Evolutionary conservation across 2,329 filamentous ascomycete genomes (phyloP).

Genomic region (Alternaria arborescens): DNA sequence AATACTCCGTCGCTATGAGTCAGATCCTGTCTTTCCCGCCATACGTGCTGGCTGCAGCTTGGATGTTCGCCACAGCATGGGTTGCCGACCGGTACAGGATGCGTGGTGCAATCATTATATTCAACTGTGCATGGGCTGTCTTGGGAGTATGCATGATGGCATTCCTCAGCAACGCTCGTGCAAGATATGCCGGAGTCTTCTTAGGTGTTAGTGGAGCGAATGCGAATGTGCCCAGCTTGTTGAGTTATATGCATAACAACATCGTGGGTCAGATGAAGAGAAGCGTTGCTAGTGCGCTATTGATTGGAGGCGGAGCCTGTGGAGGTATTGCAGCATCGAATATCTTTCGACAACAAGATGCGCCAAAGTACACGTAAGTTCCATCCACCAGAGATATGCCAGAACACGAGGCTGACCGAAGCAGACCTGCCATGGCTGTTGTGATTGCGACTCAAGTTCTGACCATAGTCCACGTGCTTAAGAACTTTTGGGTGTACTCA

Average conservation of each 20-base stretch:
- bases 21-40: slow-evolving; percentile 60
- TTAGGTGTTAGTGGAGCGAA: slow-evolving; percentile 28
- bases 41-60: slow-evolving; percentile 65
- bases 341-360: slow-evolving; percentile 32
- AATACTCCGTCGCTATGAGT: slow-evolving; percentile 54
- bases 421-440: slow-evolving; percentile 22
- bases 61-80: slow-evolving; percentile 61
- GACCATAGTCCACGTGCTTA: slow-evolving; percentile 20
- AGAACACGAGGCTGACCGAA: background rate
- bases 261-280: slow-evolving; percentile 36
- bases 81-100: slow-evolving; percentile 49
- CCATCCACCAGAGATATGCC: background rate
- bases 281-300: slow-evolving; percentile 33
- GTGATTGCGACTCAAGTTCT: slow-evolving; percentile 30
- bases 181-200: slow-evolving; percentile 29
- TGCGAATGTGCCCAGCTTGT: slow-evolving; percentile 25
- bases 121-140: slow-evolving; percentile 64
- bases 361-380: slow-evolving; percentile 25
- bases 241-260: slow-evolving; percentile 40
- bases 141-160: slow-evolving; percentile 65
- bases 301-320: slow-evolving; percentile 30
- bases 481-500: slow-evolving; percentile 19
- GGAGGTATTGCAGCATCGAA: slow-evolving; percentile 31
- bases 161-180: slow-evolving; percentile 19
- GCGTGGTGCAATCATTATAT: slow-evolving; percentile 53